Evolutionary conservation across 2,329 filamentous ascomycete genomes (phyloP).

Genomic region (Fusarium nelsonii): DNA sequence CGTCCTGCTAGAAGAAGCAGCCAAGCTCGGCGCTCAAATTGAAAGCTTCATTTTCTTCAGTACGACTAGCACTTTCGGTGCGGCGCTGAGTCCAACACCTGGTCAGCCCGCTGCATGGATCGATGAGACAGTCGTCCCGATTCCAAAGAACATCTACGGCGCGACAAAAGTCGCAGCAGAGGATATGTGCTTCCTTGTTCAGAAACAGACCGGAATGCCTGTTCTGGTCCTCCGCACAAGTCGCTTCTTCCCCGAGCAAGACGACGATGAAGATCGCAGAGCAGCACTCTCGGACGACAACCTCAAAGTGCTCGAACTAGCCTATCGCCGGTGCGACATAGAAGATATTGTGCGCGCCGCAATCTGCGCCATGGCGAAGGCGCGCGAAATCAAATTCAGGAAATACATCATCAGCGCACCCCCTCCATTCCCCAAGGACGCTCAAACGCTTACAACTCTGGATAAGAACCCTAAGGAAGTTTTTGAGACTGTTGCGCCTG

Average conservation of each 20-base stretch:
- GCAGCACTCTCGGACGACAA: constrained; percentile 56
- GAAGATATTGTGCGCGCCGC: constrained; percentile 59
- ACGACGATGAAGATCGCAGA: constrained; percentile 59
- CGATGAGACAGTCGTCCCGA: constrained; percentile 55
- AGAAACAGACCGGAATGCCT: constrained; percentile 55
- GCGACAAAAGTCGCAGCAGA: constrained; percentile 63
- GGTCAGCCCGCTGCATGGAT: constrained; percentile 60
- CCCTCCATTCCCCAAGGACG: constrained; percentile 54
- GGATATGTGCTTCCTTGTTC: constrained; percentile 59
- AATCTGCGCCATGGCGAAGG: constrained; percentile 55
- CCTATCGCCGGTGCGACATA: constrained; percentile 60
- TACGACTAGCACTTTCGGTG: constrained; percentile 61
- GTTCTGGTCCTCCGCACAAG: constrained; percentile 60
- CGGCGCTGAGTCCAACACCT: constrained; percentile 53
- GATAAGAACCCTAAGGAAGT: constrained; percentile 51
- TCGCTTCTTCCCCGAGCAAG: constrained; percentile 63
- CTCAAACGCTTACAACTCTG: constrained; percentile 50
- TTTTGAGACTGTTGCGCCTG: constrained; percentile 47
- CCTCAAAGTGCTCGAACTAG: constrained; percentile 62
- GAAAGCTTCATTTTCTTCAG: constrained; percentile 60
- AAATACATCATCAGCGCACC: constrained; percentile 61
- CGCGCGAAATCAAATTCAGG: constrained; percentile 51
- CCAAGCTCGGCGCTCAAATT: constrained; percentile 43
- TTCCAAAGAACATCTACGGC: constrained; percentile 64
- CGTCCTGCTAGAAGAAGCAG: constrained; percentile 57